A percentile compares a stretch with the other conserved stretches of the same genome.
Conservation (phyloP, 108 stramenopile species). For the Mediolabrus comicus region DNA sequence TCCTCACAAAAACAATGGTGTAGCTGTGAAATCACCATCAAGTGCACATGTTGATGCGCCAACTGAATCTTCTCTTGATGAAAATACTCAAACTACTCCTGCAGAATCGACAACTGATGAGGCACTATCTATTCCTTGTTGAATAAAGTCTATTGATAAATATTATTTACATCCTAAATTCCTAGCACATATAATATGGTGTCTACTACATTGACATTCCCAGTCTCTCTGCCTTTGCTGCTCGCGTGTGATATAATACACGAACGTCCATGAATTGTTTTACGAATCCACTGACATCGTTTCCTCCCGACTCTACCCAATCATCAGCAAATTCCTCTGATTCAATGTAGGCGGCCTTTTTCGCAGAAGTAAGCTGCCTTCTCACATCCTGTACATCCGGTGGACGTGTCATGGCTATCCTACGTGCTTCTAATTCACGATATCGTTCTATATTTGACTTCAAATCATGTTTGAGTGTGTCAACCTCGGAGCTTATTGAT, state of each 20-base stretch:
- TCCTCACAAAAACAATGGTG: background rate
- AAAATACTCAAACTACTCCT: background rate
- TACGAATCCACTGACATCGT: slow-evolving; percentile 51
- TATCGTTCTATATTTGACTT: slow-evolving; percentile 49
- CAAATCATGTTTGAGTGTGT: slow-evolving; percentile 44
- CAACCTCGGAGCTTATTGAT: slow-evolving; percentile 29
- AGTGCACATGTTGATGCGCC: background rate
- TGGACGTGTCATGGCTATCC: slow-evolving; percentile 49
- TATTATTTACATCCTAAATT: background rate
- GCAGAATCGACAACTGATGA: background rate
- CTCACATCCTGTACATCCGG: slow-evolving; percentile 44
- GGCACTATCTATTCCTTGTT: background rate
- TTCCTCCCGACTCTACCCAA: slow-evolving; percentile 62
- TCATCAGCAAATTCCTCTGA: slow-evolving; percentile 68
- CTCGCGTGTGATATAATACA: slow-evolving; percentile 62
- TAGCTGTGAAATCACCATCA: background rate
- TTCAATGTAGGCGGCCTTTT: slow-evolving; percentile 62
- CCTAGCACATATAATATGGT: background rate
- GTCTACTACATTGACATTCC: slow-evolving; percentile 1
- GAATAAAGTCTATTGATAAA: background rate
- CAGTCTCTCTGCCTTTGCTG: slow-evolving; percentile 57
- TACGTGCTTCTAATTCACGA: slow-evolving; percentile 48
- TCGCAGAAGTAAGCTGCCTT: slow-evolving; percentile 51
- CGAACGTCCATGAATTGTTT: slow-evolving; percentile 63
- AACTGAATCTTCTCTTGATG: background rate